Base-by-base conservation (phyloP, 495 filamentous ascomycete species). In the Sabuloglossum arenarium region DNA sequence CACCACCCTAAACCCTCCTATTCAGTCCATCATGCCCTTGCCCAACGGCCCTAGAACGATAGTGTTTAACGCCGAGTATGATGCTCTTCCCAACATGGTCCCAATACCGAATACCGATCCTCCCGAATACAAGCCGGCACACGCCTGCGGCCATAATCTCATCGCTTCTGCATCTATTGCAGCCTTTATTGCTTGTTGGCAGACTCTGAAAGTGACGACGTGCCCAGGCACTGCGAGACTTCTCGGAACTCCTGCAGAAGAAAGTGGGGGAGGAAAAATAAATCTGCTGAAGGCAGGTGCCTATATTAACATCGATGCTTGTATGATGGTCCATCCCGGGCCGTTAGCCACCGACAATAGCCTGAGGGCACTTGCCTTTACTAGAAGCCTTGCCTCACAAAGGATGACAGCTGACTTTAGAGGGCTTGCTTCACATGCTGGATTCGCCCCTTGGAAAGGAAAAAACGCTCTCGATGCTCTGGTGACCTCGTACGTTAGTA, bases 191-290 rank as follows among this genome's bases (percentile, higher is more conserved):
- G 32, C 14, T 50, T 29, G 27, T 14, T 56, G 34, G 55, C 45
- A 56, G 42, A 24, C 55, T 3, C 28, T 56, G n/a, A 56, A 56
- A 50, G 0, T 14, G 5, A 14, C 23, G 6, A 24, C 4, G 3
- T n/a, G 34, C 21, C 21, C 32, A 6, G 55, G 55, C 21, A 56
- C 3, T 4, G 12, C 54, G 21, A 50, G 46, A 28, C 55, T 56
- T 11, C 55, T 56, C 14, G 55, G 55, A 10, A 56, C 55, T 28
- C 55, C 55, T 16, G 55, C 55, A n/a, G 55, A 56, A 53, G 55
- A 56, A 12, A 47, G 55, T 24, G 55, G 55, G n/a, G 55, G 55
- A n/a, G 55, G 55, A 8, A 56, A 56, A 28, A 0, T 56, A 4
- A 10, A 24, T 6, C 32, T 56, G 6, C 25, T 56, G 12, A 24